These are phyloP conservation scores for Nidula microcarpa DNA, from an alignment of 768 basidiomycete genomes.

Conservation along the genomic window DNA sequence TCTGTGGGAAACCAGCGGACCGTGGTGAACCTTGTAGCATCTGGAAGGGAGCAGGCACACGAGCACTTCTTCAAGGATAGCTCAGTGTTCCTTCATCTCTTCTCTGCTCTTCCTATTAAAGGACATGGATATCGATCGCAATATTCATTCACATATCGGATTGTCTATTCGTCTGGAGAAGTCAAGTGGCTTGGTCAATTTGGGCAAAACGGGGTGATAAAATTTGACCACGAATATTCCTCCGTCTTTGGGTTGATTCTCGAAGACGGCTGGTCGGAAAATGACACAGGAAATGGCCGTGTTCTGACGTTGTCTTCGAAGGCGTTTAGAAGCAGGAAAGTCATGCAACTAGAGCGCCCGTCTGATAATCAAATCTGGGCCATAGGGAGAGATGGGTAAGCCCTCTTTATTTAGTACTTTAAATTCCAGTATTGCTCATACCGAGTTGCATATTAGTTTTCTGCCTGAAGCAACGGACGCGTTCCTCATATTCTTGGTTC, in stretches of 20 bases:
- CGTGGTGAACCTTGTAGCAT: too few species aligned
- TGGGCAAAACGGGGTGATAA: conserved; percentile 37
- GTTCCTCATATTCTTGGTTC: conserved; percentile 26
- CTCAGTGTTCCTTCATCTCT: conserved; percentile 2
- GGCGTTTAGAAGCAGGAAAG: neutral
- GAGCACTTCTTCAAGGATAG: neutral
- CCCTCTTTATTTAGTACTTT: neutral
- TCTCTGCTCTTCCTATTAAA: conserved; percentile 4
- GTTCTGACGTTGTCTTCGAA: neutral
- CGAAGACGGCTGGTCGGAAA: conserved; percentile 16
- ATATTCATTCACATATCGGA: conserved; percentile 47
- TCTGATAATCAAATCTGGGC: conserved; percentile 13
- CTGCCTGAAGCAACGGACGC: conserved; percentile 15
- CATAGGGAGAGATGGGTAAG: conserved; percentile 16
- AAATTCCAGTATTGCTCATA: neutral
- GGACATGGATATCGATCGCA: neutral
- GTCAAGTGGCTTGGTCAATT: conserved; percentile 44
- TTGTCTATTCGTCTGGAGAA: conserved; percentile 38
- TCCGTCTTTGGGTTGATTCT: neutral
- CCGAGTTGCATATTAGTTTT: conserved; percentile 7
- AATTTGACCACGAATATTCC: conserved; percentile 20
- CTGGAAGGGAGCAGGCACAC: too few species aligned
- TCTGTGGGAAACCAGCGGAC: too few species aligned
- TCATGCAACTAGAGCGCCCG: neutral
- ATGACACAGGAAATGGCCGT: neutral